These are phyloP conservation scores for Cryptococcus jaspeensis DNA, from an alignment of 1,284 basidiomycete genomes.

Conservation along the genomic window DNA sequence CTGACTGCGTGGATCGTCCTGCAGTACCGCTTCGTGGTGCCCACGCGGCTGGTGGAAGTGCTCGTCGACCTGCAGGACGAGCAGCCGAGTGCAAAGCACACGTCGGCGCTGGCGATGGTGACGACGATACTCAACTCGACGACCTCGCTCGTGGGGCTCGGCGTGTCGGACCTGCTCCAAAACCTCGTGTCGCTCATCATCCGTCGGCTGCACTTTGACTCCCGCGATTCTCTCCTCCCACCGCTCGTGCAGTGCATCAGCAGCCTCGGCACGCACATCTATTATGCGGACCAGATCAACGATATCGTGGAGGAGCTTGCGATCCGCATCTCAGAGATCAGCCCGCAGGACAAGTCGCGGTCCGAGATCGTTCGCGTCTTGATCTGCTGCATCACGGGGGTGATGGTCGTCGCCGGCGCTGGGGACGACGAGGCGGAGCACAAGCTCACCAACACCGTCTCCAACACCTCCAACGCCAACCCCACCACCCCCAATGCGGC, in stretches of 20 bases:
- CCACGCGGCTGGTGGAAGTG: slow-evolving; percentile 78
- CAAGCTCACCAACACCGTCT: not conserved
- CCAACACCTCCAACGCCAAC: not conserved
- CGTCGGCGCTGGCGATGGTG: slow-evolving; percentile 75
- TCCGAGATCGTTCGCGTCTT: slow-evolving; percentile 65
- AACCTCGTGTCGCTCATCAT: slow-evolving; percentile 72
- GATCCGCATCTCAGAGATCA: slow-evolving; percentile 61
- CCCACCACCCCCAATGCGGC: not conserved
- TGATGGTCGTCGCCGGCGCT: slow-evolving; percentile 36
- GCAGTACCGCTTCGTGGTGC: slow-evolving; percentile 87
- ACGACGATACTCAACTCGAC: slow-evolving; percentile 75
- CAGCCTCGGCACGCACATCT: slow-evolving; percentile 77
- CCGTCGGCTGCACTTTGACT: slow-evolving; percentile 65
- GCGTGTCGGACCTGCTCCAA: slow-evolving; percentile 83
- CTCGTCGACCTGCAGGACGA: slow-evolving; percentile 69
- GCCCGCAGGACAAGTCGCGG: slow-evolving; percentile 55
- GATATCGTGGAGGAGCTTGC: slow-evolving; percentile 86
- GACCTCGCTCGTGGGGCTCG: slow-evolving; percentile 81
- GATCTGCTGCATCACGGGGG: slow-evolving; percentile 40
- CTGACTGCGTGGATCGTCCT: slow-evolving; percentile 81
- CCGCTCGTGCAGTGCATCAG: slow-evolving; percentile 75
- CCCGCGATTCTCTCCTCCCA: slow-evolving; percentile 68
- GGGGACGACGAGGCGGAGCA: slow-evolving; percentile 35
- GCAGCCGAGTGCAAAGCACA: slow-evolving; percentile 60
- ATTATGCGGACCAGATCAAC: slow-evolving; percentile 95